phyloP scores from a whole-genome alignment of 805 yeast genomes.

The Jamesozyma lodderae region DNA sequence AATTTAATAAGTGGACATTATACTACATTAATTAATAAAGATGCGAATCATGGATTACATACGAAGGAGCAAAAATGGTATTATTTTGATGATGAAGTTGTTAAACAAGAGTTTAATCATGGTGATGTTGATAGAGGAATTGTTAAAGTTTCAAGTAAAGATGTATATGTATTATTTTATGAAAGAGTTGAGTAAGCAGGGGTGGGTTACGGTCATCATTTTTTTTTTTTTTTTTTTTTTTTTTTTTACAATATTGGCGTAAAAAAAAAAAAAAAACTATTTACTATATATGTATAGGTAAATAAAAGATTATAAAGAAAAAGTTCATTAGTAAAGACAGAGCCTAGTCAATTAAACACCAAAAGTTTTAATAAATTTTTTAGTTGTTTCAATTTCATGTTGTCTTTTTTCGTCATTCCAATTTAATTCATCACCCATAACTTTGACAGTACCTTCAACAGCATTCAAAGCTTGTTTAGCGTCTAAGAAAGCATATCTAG shows the following conservation, averaged over 20 bases:
- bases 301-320: background rate
- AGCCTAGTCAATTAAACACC: constrained; percentile 31
- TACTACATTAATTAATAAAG: constrained; percentile 53
- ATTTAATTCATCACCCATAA: constrained; percentile 69
- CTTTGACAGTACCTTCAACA: constrained; percentile 75
- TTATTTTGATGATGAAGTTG: constrained; percentile 64
- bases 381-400: constrained; percentile 42
- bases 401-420: constrained; percentile 59
- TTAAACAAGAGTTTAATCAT: constrained; percentile 37
- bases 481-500: constrained; percentile 85
- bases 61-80: constrained; percentile 48
- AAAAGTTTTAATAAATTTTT: constrained; percentile 53
- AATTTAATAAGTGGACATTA: constrained; percentile 68
- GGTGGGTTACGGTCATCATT: background rate
- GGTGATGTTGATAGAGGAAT: constrained; percentile 36
- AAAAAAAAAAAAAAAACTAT: background rate
- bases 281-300: background rate
- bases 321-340: background rate
- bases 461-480: constrained; percentile 74
- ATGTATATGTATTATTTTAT: constrained; percentile 65
- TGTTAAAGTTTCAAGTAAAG: constrained; percentile 39
- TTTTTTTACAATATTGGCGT: background rate
- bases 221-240: background rate
- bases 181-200: constrained; percentile 27
- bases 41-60: constrained; percentile 29